These are phyloP conservation scores for Quercus alba DNA, from an alignment of 306 rosid genomes.

Conservation along the genomic window DNA sequence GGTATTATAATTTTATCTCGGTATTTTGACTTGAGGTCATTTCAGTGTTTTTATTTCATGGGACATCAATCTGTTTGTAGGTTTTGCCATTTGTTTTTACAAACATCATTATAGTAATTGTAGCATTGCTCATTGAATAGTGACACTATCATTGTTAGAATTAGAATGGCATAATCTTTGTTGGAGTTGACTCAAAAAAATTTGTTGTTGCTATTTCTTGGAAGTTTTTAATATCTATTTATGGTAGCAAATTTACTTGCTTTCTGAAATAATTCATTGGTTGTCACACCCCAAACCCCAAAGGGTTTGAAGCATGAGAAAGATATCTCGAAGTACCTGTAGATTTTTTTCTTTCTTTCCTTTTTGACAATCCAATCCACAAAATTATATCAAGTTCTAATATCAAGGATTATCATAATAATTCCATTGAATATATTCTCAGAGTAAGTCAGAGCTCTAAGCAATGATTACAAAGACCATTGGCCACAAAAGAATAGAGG, in stretches of 20 bases:
- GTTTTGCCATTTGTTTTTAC: background rate
- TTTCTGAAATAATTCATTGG: background rate
- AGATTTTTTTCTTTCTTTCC: too few relatives aligned
- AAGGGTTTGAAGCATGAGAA: too few relatives aligned
- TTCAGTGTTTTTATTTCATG: background rate
- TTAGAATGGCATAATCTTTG: background rate
- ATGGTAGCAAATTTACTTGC: background rate
- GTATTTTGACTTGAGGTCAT: background rate
- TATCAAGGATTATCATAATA: too few relatives aligned
- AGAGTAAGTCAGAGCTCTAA: too few relatives aligned
- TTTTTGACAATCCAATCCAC: too few relatives aligned
- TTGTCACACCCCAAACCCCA: too few relatives aligned
- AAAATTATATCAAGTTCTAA: too few relatives aligned
- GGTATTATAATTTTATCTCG: too few relatives aligned
- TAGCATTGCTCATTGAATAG: background rate
- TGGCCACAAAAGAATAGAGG: too few relatives aligned
- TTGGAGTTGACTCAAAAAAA: background rate
- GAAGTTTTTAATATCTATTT: constrained; percentile 2
- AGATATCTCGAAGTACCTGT: too few relatives aligned
- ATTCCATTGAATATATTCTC: too few relatives aligned
- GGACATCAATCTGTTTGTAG: background rate
- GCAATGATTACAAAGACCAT: too few relatives aligned
- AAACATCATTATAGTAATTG: background rate
- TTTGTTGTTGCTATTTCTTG: background rate
- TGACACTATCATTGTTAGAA: background rate